Evolutionary conservation across 371 early-diverging fungal genomes (phyloP), one percentile per base, ranked within the genome.

Genomic region (Blyttiomyces sp.): DNA sequence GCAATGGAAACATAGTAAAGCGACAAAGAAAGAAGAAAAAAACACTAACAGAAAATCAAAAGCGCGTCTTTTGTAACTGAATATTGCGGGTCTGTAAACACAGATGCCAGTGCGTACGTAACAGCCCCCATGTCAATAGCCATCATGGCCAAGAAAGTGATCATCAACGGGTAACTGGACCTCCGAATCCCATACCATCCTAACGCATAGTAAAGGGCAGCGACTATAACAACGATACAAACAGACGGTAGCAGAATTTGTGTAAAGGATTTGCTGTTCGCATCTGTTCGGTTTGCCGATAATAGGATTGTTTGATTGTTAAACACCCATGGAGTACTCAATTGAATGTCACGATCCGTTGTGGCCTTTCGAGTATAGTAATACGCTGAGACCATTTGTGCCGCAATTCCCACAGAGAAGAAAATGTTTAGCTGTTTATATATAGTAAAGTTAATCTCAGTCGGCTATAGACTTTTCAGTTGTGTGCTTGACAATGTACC

Each of bases 161-260:
- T 26, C 62, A 62, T 62, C 11, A 62, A 42, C 6, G 23, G 43
- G 27, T 34, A 17, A 26, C 52, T 54, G 39, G 56, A 45, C 33
- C 55, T 30, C 17, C 62, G 43, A 23, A 62, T 62, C 13, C 56
- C 62, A 35, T 36, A 56, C 62, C 62, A 62, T 16, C 62, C 62
- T 21, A 62, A 42, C 19, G 54, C 19, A 32, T 62, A 62, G 19
- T 58, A 54, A 32, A 54, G 24, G 6, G 30, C 17, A 4, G 48
- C 54, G 3, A 39, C 56, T 2, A 48, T 9, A 19, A 56, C 43
- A 9, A 43, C 55, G 2, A 50, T 39, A 27, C 54, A 55, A 13
- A 42, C 13, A 2, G 52, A 51, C 16, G 62, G 62, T 7, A 62
- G 49, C 6, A 62, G 31, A 33, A 55, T n/a, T 35, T 48, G 44